Evolutionary conservation across 345 rosid genomes (phyloP).

Genomic region (Erodium maritimum): DNA sequence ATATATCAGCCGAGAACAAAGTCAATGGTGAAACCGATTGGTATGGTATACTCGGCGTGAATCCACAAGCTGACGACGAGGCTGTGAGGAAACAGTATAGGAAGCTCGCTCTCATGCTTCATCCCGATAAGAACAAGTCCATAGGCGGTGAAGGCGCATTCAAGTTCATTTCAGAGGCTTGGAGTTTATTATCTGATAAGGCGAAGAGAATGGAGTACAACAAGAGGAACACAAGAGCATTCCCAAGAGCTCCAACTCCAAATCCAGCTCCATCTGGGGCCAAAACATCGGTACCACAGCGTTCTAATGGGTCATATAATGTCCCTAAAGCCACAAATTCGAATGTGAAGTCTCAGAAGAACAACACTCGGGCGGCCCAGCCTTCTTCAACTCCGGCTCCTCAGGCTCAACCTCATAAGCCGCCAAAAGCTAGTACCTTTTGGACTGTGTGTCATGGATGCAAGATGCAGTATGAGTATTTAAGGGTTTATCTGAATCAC

Average conservation of each 20-base stretch:
- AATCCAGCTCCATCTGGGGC: background rate
- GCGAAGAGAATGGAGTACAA: constrained; percentile 15
- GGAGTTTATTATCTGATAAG: constrained; percentile 31
- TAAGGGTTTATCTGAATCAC: constrained; percentile 9
- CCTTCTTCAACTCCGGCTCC: constrained; percentile 1
- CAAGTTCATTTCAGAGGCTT: constrained; percentile 18
- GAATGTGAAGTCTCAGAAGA: background rate
- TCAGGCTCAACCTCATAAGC: background rate
- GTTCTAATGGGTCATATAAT: constrained; percentile 8
- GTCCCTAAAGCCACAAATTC: background rate
- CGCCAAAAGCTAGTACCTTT: constrained; percentile 4
- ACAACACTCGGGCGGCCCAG: background rate
- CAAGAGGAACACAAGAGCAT: background rate
- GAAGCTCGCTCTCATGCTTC: constrained; percentile 24
- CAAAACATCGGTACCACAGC: constrained; percentile 1
- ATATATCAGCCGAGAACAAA: constrained; percentile 15
- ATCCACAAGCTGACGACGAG: constrained; percentile 24
- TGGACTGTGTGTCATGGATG: constrained; percentile 11
- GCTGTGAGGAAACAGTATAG: constrained; percentile 19
- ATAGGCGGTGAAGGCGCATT: constrained; percentile 31
- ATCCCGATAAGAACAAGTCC: constrained; percentile 35
- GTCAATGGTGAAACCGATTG: constrained; percentile 20
- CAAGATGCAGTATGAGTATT: constrained; percentile 6
- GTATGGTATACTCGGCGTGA: constrained; percentile 20
- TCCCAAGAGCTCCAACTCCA: constrained; percentile 4